Conservation (phyloP, 345 rosid species). For the Camelina hispida region DNA sequence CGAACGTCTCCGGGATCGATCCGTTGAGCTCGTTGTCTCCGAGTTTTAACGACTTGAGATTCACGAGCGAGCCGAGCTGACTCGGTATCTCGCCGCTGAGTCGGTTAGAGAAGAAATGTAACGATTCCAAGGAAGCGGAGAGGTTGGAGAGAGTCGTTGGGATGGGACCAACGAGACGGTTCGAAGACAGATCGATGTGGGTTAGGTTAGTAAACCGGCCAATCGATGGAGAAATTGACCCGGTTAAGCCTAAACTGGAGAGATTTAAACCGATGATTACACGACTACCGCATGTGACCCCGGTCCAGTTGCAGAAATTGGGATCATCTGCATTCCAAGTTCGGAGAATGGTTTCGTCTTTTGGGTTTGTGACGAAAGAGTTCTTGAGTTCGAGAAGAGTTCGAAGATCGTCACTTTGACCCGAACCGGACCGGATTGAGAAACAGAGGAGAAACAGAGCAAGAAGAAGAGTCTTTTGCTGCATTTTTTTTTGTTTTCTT, state of each 20-base stretch:
- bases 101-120: conserved; percentile 67
- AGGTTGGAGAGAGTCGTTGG: conserved; percentile 74
- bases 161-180: conserved; percentile 60
- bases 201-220: conserved; percentile 57
- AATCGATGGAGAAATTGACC: conserved; percentile 57
- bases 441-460: conserved; percentile 33
- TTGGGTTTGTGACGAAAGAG: conserved; percentile 45
- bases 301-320: conserved; percentile 67
- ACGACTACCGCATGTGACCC: conserved; percentile 70
- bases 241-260: conserved; percentile 65
- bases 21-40: conserved; percentile 73
- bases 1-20: conserved; percentile 55
- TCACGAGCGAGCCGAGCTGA: conserved; percentile 61
- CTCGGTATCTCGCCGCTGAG: conserved; percentile 75
- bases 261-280: conserved; percentile 62
- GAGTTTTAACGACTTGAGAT: conserved; percentile 64
- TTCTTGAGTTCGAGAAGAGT: conserved; percentile 46
- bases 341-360: conserved; percentile 55
- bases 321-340: conserved; percentile 57
- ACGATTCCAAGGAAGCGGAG: conserved; percentile 57
- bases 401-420: conserved; percentile 23
- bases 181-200: conserved; percentile 71
- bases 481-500: conserved; percentile 27
- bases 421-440: not conserved
- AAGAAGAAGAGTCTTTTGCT: conserved; percentile 10